Base-by-base conservation (phyloP, 78 protist genomes). In the Guillardia theta region DNA sequence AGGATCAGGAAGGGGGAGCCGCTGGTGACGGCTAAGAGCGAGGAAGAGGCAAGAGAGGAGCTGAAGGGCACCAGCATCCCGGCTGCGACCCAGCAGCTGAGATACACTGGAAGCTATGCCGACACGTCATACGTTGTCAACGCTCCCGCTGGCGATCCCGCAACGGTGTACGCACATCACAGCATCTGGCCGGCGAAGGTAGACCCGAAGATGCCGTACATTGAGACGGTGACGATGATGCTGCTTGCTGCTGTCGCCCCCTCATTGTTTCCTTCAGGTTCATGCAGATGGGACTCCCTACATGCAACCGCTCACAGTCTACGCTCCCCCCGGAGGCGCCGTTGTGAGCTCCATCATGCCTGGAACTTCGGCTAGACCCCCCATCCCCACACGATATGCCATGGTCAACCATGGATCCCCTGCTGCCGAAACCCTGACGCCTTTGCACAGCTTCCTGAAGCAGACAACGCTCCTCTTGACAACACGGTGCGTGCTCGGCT, bases 311-410 rank as follows among this genome's bases (percentile, higher is more conserved):
- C 83, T 70, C 45, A 70, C 83, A 24, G 83, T 70, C 33, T 70
- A 70, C 41, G 83, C 83, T 1, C 83, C 83, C 10, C 83, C 83
- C 10, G 83, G 83, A 4, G 83, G 83, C 83, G 41, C 9, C 41
- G 83, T 70, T 43, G 83, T 70, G 41, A 70, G 83, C 83, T 70
- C 83, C 36, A 58, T 70, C 83, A 24, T 70, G 83, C 83, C 83
- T 3, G 83, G 83, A 12, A 70, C 83, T 36, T 36, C 83, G 10
- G 83, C 83, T 15, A 36, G 83, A 12, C 83, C 83, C 46, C 83
- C 83, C 10, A 70, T 70, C 41, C 83, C 83, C 41, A 24, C 83
- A 43, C 83, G 83, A 36, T n/a, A n/a, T n/a, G n/a, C n/a, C n/a
- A n/a, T n/a, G n/a, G n/a, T n/a, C n/a, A n/a, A n/a, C n/a, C n/a